Percentiles rank a stretch among this genome's conserved stretches.
phyloP scores from a whole-genome alignment of 805 yeast species.

The Grigorovia humatica region DNA sequence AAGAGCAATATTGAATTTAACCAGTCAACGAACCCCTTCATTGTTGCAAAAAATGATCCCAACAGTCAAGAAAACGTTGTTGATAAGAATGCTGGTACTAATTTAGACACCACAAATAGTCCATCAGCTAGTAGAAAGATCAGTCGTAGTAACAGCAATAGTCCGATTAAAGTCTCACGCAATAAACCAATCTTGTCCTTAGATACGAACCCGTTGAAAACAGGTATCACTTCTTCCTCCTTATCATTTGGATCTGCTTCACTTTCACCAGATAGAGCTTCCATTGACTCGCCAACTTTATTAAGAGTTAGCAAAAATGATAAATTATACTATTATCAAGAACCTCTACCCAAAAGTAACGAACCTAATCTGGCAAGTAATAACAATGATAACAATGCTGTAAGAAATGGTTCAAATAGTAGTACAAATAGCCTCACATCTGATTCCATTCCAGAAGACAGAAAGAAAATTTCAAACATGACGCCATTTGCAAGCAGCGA shows the following conservation, averaged over 20 bases:
- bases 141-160: neutral
- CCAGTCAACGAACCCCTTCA: conserved; percentile 2
- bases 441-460: too few species aligned
- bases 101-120: neutral
- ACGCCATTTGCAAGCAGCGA: neutral
- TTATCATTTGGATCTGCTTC: conserved; percentile 19
- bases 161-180: neutral
- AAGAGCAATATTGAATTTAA: neutral
- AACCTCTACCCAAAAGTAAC: conserved; percentile 20
- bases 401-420: too few species aligned
- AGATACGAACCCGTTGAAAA: conserved; percentile 18
- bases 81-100: neutral
- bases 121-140: neutral
- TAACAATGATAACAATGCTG: neutral
- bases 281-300: conserved; percentile 23
- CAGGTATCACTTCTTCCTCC: conserved; percentile 14
- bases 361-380: neutral
- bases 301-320: conserved; percentile 18
- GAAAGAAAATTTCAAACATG: neutral
- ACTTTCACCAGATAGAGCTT: conserved; percentile 23
- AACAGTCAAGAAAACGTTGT: neutral
- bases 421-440: too few species aligned
- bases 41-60: neutral
- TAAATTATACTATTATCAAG: conserved; percentile 21
- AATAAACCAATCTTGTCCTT: conserved; percentile 19